phyloP scores from a whole-genome alignment of 2,329 filamentous ascomycete genomes.

The Fusarium heterosporum region DNA sequence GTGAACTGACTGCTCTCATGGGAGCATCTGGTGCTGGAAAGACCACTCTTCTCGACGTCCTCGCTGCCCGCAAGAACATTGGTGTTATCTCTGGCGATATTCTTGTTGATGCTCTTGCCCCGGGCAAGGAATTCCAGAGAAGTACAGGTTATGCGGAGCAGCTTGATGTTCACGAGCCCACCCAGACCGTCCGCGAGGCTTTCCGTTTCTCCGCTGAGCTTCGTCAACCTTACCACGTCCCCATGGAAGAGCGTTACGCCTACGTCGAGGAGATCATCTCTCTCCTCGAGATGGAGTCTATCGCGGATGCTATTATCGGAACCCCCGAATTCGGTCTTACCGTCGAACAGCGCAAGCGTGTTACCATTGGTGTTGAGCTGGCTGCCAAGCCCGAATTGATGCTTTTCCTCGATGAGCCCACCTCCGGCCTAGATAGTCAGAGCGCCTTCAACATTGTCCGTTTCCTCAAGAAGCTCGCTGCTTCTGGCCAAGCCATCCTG shows the following conservation, averaged over 20 bases:
- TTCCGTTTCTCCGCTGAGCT: slow-evolving; percentile 72
- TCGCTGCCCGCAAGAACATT: slow-evolving; percentile 71
- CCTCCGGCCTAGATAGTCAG: slow-evolving; percentile 72
- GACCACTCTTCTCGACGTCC: slow-evolving; percentile 83
- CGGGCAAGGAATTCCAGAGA: slow-evolving; percentile 70
- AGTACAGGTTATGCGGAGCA: slow-evolving; percentile 73
- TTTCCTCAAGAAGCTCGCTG: slow-evolving; percentile 80
- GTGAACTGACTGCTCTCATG: slow-evolving; percentile 83
- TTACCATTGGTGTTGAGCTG: slow-evolving; percentile 93
- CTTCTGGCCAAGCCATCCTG: slow-evolving; percentile 87
- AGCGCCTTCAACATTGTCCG: slow-evolving; percentile 82
- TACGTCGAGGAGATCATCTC: slow-evolving; percentile 73
- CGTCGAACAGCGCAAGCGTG: slow-evolving; percentile 74
- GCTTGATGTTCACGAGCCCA: slow-evolving; percentile 70
- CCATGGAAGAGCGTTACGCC: slow-evolving; percentile 65
- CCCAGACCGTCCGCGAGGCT: slow-evolving; percentile 72
- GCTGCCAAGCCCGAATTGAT: slow-evolving; percentile 83
- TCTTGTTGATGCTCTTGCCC: slow-evolving; percentile 66
- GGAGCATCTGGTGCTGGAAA: slow-evolving; percentile 88
- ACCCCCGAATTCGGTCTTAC: slow-evolving; percentile 76
- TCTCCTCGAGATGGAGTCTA: slow-evolving; percentile 68
- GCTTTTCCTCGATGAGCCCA: slow-evolving; percentile 83
- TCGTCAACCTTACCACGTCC: slow-evolving; percentile 66
- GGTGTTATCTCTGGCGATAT: slow-evolving; percentile 69
- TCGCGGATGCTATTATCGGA: slow-evolving; percentile 70